Evolutionary conservation across 306 rosid species (phyloP), one percentile per base, ranked within the genome.

Genomic region (Arachis hypogaea): DNA sequence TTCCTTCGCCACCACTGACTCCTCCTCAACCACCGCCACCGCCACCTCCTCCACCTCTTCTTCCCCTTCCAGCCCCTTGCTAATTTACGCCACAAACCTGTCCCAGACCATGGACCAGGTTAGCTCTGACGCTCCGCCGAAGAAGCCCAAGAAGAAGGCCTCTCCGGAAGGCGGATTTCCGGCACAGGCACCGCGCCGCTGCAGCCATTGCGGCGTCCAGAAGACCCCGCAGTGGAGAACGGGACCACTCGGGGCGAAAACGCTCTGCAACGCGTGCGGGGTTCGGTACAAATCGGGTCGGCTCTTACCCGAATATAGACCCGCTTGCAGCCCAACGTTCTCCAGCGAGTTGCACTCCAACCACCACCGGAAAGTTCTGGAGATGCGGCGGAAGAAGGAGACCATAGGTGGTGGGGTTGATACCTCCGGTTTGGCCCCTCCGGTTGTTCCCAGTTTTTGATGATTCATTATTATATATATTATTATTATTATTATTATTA

Each of bases 161-260:
- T 6, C 68, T 3, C 46, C 55, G 0, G 84, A 81, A 18, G 71
- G 71, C 3, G 59, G 57, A 11, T 44, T 43, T 41, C 30, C 68
- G 12, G 69, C 44, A 46, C 90, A 71, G 80, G 59, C 88, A 8
- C 82, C 90, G 0, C 87, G 97, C 6, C 88, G 98, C 67, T 94
- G 98, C 83, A 88, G 87, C 73, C 98, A 94, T 73, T 91, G 98
- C 73, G 98, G 98, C 2, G 98, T 94, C 0, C 97, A 92, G 80
- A 94, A 86, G 81, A 94, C 98, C 18, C 98, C 98, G 0, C 98
- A 94, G 86, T 94, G 98, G 98, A 72, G 98, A 71, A 80, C 96
- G 29, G 98, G 98, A 0, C 98, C 98, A 0, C 89, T 85, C 1
- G 98, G 98, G 12, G 88, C 97, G 6, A 91, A 91, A 52, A 91